A percentile compares a stretch with the other conserved stretches of the same genome.
Conservation (phyloP, 768 basidiomycete genomes). For the Candolleomyces efflorescens region DNA sequence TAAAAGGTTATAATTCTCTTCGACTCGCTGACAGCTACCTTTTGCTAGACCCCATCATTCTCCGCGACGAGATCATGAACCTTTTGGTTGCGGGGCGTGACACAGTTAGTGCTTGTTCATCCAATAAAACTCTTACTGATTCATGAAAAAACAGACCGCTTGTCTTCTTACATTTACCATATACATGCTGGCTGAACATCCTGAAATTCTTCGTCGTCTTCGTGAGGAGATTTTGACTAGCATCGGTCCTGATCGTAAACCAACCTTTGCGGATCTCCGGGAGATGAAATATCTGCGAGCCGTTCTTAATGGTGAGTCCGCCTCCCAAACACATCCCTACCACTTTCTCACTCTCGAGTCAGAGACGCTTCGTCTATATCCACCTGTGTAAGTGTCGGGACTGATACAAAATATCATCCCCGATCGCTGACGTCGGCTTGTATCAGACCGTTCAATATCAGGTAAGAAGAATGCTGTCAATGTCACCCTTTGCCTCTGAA, state of each 20-base stretch:
- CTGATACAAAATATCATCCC: neutral
- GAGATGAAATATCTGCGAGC: conserved; percentile 42
- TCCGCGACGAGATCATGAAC: conserved; percentile 40
- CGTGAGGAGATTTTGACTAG: conserved; percentile 37
- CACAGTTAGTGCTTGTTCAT: conserved; percentile 24
- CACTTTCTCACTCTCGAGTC: too few relatives aligned
- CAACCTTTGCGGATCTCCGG: conserved; percentile 36
- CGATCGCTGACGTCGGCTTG: neutral
- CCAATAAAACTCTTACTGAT: neutral
- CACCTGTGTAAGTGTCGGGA: conserved; percentile 13
- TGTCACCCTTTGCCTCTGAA: neutral
- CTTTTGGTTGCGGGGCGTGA: conserved; percentile 43
- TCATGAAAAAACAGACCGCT: conserved; percentile 30
- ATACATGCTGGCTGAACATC: conserved; percentile 45
- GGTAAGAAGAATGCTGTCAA: neutral
- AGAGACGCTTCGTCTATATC: conserved; percentile 18
- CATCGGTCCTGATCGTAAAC: conserved; percentile 30
- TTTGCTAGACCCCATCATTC: conserved; percentile 20
- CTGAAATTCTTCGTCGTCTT: conserved; percentile 32
- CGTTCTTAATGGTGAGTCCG: conserved; percentile 35
- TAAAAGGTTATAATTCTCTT: neutral
- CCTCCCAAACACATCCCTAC: neutral
- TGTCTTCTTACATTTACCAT: conserved; percentile 38
- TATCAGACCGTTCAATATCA: conserved; percentile 7
- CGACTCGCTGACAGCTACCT: neutral